Base-by-base conservation (phyloP, 1,284 basidiomycete genomes). In the Singerocomus inundabilis region DNA sequence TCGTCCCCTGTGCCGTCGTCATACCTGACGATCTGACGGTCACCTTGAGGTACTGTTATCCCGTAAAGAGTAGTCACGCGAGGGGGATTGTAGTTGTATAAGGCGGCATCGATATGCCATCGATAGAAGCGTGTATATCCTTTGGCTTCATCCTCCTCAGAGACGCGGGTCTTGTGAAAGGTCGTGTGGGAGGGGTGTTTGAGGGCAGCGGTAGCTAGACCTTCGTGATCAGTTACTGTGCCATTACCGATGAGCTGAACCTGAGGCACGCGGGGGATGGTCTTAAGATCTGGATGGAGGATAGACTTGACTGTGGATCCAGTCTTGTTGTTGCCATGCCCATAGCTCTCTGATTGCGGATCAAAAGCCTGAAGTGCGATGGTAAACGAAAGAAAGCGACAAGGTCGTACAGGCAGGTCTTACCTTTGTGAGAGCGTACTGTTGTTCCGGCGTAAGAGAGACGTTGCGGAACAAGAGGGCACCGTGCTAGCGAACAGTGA, bases 101-200 rank as follows among this genome's bases (percentile, higher is more conserved):
- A 71, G 0, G 93, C 93, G 1, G 93, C 93, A 61, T 97, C 93
- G 68, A 96, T 95, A 70, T 96, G 93, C 91, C 92, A 93, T 47
- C 91, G 78, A 67, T 93, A 94, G 77, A 91, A 95, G 28, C 93
- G 81, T 11, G 93, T 95, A 37, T 76, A 69, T 25, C 90, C 90
- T 46, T 79, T 77, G 10, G 72, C 80, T 59, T 90, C 87, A 55
- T 96, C 92, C 58, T 88, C 88, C 2, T 79, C 75, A 3, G 84
- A 83, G 26, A 94, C 78, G n/a, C 72, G 72, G 30, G 85, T 85
- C 72, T 91, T 91, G 76, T 97, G 94, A 72, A 97, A 97, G 2
- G 89, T 90, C 35, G 76, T 84, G 70, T 97, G 93, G 44, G 84
- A 85, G 1, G 93, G 93, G 70, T 96, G 86, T 61, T 82, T 85